Evolutionary conservation across 805 yeast genomes (phyloP).

Genomic region (Jamesozyma gamospora): DNA sequence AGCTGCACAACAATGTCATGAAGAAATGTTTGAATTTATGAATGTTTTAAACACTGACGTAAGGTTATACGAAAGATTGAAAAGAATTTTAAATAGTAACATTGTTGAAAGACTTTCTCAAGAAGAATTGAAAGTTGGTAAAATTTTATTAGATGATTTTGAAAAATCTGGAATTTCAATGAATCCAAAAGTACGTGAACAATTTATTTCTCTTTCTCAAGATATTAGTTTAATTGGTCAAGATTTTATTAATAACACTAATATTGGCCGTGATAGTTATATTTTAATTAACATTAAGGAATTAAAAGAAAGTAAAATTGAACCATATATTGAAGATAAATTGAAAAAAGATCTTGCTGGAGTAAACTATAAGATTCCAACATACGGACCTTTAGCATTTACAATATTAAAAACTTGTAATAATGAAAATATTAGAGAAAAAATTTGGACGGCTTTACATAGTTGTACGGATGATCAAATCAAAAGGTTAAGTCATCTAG

Average conservation of each 20-base stretch:
- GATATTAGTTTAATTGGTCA: slow-evolving; percentile 76
- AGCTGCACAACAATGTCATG: slow-evolving; percentile 84
- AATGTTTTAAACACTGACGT: slow-evolving; percentile 80
- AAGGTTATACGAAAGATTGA: slow-evolving; percentile 52
- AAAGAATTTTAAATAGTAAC: slow-evolving; percentile 38
- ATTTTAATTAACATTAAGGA: slow-evolving; percentile 18
- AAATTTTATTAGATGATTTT: slow-evolving; percentile 71
- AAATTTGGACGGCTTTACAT: slow-evolving; percentile 68
- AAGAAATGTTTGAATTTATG: slow-evolving; percentile 86
- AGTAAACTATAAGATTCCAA: slow-evolving; percentile 43
- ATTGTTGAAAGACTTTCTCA: slow-evolving; percentile 34
- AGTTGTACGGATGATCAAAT: slow-evolving; percentile 57
- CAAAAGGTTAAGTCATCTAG: slow-evolving; percentile 43
- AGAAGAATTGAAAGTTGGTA: slow-evolving; percentile 80
- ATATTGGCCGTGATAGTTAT: slow-evolving; percentile 12
- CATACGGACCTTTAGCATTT: slow-evolving; percentile 56
- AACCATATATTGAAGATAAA: slow-evolving; percentile 15
- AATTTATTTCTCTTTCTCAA: slow-evolving; percentile 71
- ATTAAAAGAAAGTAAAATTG: slow-evolving; percentile 13
- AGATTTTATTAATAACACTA: slow-evolving; percentile 39
- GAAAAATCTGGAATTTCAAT: slow-evolving; percentile 83
- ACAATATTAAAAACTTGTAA: slow-evolving; percentile 51
- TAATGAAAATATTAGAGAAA: slow-evolving; percentile 46
- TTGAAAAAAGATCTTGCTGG: slow-evolving; percentile 27
- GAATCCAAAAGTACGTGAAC: slow-evolving; percentile 51